Percentiles rank a stretch among this genome's conserved stretches.
These are phyloP conservation scores for Colletotrichum spinosum DNA, from an alignment of 2,329 filamentous ascomycete genomes.

Conservation along the genomic window DNA sequence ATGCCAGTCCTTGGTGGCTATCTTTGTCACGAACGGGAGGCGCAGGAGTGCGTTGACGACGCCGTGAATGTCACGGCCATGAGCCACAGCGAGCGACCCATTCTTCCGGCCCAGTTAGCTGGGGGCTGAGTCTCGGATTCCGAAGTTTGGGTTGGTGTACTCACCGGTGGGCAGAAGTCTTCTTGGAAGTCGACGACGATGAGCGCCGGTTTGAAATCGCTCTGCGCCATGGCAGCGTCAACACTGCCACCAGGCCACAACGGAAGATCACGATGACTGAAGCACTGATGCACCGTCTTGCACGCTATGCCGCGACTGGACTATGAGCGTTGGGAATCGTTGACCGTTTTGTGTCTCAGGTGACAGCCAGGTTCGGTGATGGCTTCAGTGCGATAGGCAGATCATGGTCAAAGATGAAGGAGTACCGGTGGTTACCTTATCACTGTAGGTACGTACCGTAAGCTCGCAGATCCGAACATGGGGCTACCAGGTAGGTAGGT, in stretches of 20 bases:
- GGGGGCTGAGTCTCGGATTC: neutral
- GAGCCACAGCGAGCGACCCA: conserved; percentile 84
- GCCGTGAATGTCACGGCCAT: conserved; percentile 76
- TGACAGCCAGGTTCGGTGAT: too few relatives aligned
- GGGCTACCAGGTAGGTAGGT: too few relatives aligned
- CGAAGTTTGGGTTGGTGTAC: conserved; percentile 44
- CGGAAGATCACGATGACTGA: neutral
- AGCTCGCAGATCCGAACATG: too few relatives aligned
- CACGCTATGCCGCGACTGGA: too few relatives aligned
- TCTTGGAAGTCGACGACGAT: conserved; percentile 91
- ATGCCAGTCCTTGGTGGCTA: conserved; percentile 96
- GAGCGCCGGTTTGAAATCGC: conserved; percentile 61
- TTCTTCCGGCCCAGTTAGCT: conserved; percentile 60
- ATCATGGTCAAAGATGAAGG: neutral
- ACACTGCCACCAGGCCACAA: too few relatives aligned
- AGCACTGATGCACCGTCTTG: neutral
- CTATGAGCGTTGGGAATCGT: too few relatives aligned
- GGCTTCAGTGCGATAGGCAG: too few relatives aligned
- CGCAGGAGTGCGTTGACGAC: conserved; percentile 80
- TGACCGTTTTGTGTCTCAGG: too few relatives aligned
- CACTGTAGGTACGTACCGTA: too few relatives aligned
- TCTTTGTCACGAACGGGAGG: conserved; percentile 76
- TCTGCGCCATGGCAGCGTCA: conserved; percentile 38
- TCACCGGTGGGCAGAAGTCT: conserved; percentile 92
- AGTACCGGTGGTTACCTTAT: too few relatives aligned